Conservation (phyloP, 2,329 filamentous ascomycete species). For the Drechslerella dactyloides region DNA sequence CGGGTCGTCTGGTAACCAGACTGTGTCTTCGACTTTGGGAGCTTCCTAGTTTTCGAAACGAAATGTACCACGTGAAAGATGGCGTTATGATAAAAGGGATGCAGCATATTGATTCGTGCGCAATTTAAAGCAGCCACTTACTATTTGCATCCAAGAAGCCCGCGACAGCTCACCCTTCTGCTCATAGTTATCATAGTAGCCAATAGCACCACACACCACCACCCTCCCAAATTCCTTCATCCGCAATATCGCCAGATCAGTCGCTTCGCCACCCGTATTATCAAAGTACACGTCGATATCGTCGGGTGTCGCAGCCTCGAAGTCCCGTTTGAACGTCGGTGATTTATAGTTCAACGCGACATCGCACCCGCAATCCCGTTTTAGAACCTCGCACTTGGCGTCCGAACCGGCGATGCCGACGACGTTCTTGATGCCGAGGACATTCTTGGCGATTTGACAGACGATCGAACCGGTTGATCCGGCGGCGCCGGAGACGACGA, state of each 20-base stretch:
- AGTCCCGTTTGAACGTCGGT: constrained; percentile 60
- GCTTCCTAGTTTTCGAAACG: too few relatives aligned
- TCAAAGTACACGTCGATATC: constrained; percentile 64
- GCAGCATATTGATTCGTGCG: too few relatives aligned
- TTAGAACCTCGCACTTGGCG: constrained; percentile 64
- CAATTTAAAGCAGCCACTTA: constrained; percentile 15
- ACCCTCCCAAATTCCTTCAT: constrained; percentile 60
- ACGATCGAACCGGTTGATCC: constrained; percentile 62
- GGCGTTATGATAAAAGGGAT: too few relatives aligned
- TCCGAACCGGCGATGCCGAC: constrained; percentile 64
- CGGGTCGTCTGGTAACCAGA: too few relatives aligned
- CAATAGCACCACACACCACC: constrained; percentile 60
- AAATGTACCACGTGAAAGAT: too few relatives aligned
- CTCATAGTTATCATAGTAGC: constrained; percentile 59
- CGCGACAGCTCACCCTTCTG: constrained; percentile 48
- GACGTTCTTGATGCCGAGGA: constrained; percentile 61
- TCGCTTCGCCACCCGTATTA: constrained; percentile 62
- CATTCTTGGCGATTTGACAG: constrained; percentile 64
- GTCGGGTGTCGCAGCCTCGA: constrained; percentile 61
- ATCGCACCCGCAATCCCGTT: constrained; percentile 63
- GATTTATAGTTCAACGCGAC: constrained; percentile 65
- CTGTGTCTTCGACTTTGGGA: too few relatives aligned
- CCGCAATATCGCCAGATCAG: constrained; percentile 61
- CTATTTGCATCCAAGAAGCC: constrained; percentile 41
- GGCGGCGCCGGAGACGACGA: constrained; percentile 62